Conservation (phyloP, 441 rosid species). For the Isatis lusitanica region DNA sequence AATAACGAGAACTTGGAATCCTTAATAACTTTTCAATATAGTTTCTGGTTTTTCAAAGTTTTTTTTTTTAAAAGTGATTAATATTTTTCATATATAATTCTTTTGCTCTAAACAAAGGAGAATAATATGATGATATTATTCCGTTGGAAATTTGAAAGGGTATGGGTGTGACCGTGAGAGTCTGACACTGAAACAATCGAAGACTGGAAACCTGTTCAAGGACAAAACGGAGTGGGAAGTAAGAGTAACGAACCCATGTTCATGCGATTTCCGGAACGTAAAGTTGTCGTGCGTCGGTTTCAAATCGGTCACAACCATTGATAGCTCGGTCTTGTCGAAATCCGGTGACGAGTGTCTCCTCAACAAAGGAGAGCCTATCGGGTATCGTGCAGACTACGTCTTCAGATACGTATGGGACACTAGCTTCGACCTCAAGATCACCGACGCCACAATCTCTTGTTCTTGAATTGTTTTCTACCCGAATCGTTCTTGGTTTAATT, state of each 20-base stretch:
- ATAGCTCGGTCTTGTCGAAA: background rate
- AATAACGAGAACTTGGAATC: no score
- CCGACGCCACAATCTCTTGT: background rate
- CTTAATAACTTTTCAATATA: no score
- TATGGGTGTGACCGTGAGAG: background rate
- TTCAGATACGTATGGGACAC: conserved; percentile 27
- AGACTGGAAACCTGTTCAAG: conserved; percentile 1
- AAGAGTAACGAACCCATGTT: background rate
- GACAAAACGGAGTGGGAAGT: conserved; percentile 17
- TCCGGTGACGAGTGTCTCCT: conserved; percentile 2
- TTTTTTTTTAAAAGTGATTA: no score
- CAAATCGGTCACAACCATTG: conserved; percentile 1
- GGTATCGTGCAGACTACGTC: background rate
- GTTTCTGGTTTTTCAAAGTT: no score
- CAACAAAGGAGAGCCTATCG: background rate
- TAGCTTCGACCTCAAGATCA: background rate
- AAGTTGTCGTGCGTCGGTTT: conserved; percentile 1
- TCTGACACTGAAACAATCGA: background rate
- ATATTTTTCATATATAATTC: background rate
- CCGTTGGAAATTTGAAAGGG: background rate
- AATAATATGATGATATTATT: background rate
- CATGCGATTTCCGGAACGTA: background rate
- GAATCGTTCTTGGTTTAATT: background rate
- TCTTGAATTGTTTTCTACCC: background rate
- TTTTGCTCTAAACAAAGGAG: background rate